Evolutionary conservation across 768 basidiomycete species (phyloP).

Genomic region (Leccinum rimulosum): DNA sequence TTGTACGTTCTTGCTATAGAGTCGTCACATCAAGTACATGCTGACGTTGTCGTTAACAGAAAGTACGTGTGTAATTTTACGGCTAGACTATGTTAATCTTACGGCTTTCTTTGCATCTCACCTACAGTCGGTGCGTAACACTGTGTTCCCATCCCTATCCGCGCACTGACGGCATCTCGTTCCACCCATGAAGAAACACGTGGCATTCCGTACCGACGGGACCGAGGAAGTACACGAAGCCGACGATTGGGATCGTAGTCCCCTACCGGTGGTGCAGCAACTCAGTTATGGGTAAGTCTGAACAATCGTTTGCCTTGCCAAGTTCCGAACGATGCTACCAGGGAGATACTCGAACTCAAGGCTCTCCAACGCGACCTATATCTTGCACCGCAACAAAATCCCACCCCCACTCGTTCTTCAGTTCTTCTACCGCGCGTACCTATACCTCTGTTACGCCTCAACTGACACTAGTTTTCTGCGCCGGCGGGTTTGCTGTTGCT

Average conservation of each 20-base stretch:
- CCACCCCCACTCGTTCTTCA: slow-evolving; percentile 36
- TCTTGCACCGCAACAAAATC: slow-evolving; percentile 46
- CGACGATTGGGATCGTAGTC: slow-evolving; percentile 81
- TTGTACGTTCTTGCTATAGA: slow-evolving; percentile 9
- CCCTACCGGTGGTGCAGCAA: slow-evolving; percentile 58
- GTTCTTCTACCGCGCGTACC: slow-evolving; percentile 54
- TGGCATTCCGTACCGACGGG: slow-evolving; percentile 56
- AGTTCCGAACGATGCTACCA: slow-evolving; percentile 22
- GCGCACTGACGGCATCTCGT: neutral
- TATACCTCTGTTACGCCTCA: slow-evolving; percentile 60
- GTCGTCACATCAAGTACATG: neutral
- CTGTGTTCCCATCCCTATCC: neutral
- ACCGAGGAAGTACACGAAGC: slow-evolving; percentile 60
- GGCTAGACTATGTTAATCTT: neutral
- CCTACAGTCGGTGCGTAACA: slow-evolving; percentile 13
- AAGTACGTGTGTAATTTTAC: slow-evolving; percentile 10
- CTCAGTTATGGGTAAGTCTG: slow-evolving; percentile 67
- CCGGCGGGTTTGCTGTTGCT: neutral
- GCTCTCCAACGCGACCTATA: slow-evolving; percentile 66
- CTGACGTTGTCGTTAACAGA: slow-evolving; percentile 12
- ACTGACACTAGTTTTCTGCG: slow-evolving; percentile 12
- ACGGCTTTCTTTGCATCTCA: neutral
- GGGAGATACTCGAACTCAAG: slow-evolving; percentile 66
- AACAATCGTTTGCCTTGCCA: neutral
- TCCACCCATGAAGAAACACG: slow-evolving; percentile 43